Evolutionary conservation across 2,329 filamentous ascomycete genomes (phyloP), one percentile per base, ranked within the genome.

Genomic region (Dryadomyces quercus-mongolicae): DNA sequence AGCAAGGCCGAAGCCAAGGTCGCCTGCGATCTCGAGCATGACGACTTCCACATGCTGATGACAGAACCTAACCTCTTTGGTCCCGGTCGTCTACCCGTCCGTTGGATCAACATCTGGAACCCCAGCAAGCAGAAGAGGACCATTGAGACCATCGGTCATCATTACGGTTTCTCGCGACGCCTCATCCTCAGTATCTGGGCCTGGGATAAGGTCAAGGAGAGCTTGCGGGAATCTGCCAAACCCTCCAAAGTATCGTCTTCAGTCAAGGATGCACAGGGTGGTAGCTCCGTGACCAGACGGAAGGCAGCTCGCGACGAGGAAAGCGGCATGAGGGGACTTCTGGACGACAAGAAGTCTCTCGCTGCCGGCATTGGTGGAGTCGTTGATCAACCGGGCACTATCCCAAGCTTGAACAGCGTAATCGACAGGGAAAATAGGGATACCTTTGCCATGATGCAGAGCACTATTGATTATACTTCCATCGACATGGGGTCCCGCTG

Each of bases 41-140:
- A 66, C 1, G 69, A 75, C 3, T 64, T 82, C 34, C 55, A 64
- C 15, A 57, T 58, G 18, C 64, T 80, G 2, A 63, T 74, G 36
- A 16, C 18, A 1, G 16, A 42, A n/a, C 34, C 70, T 16, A n/a
- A 22, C 12, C 2, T 43, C 16, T 31, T 38, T n/a, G n/a, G 13
- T 13, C 50, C 68, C 74, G 48, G 75, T 72, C 56, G 64, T 1
- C 62, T 62, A 43, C 67, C 68, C 2, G 81, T 85, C 4, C 74
- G 85, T 65, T 90, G 86, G 86, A 87, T 89, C 60, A 87, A 89
- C 58, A 75, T 90, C 25, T 90, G 84, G 82, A 74, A 78, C 49
- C 85, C 85, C 0, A 77, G 80, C 60, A 66, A 68, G 18, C 84
- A 88, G 60, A 71, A 69, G 40, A 71, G 77, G 3, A 63, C 77